Percentiles rank a stretch among this genome's conserved stretches.
phyloP scores from a whole-genome alignment of 441 rosid species.

The Mallotus repandus region DNA sequence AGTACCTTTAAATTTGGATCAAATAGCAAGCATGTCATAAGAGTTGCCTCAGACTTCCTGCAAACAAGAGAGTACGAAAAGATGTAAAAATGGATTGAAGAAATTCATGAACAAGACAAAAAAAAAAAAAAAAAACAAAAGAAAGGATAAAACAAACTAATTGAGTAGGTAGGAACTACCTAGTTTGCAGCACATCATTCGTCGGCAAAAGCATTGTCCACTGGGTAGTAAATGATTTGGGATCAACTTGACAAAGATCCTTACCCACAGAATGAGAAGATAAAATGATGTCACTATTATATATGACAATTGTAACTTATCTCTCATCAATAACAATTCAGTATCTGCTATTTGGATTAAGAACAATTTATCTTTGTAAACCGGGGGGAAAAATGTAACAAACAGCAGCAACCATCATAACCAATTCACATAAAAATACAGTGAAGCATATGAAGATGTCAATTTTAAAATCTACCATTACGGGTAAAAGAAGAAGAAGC shows the following conservation, averaged over 20 bases:
- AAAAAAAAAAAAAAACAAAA: constrained; percentile 1
- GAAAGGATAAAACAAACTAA: constrained; percentile 2
- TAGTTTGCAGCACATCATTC: constrained; percentile 69
- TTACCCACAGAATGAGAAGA: constrained; percentile 25
- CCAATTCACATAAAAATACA: background rate
- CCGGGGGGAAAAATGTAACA: background rate
- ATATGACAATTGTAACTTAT: constrained; percentile 4
- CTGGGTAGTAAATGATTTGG: constrained; percentile 77
- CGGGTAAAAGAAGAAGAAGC: constrained; percentile 1
- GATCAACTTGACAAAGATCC: constrained; percentile 93
- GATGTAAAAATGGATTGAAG: background rate
- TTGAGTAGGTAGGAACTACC: constrained; percentile 36
- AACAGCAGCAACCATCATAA: constrained; percentile 1
- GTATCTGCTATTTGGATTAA: background rate
- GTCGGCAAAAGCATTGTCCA: constrained; percentile 94
- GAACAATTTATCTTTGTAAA: constrained; percentile 4
- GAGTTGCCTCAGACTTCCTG: constrained; percentile 81
- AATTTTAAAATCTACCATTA: background rate
- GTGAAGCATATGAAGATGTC: background rate
- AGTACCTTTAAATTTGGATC: constrained; percentile 88
- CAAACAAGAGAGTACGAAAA: constrained; percentile 29
- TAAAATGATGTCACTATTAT: constrained; percentile 13
- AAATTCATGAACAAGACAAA: constrained; percentile 6
- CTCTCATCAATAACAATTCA: constrained; percentile 7
- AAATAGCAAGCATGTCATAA: constrained; percentile 79